Percentiles rank a stretch among this genome's conserved stretches.
These are phyloP conservation scores for Daedalea quercina DNA, from an alignment of 768 basidiomycete species.

Conservation along the genomic window DNA sequence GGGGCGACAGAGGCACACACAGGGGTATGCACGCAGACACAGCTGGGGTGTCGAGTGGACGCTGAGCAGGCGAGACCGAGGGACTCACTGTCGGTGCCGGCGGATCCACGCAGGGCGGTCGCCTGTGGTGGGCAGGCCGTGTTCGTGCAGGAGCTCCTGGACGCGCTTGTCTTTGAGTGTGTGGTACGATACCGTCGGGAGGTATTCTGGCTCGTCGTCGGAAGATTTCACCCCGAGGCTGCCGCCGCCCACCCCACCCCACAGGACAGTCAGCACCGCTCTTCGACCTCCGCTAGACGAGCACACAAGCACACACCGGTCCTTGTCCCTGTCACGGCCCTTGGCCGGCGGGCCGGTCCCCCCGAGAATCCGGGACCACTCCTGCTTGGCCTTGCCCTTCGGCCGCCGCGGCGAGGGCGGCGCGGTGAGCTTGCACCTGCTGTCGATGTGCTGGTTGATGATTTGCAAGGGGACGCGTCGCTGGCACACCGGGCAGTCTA, in stretches of 20 bases:
- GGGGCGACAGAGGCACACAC: too few relatives aligned
- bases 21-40: not conserved
- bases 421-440: constrained; percentile 32
- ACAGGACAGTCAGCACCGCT: too few relatives aligned
- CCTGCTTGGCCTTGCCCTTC: constrained; percentile 32
- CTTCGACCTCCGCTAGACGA: too few relatives aligned
- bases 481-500: constrained; percentile 56
- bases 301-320: too few relatives aligned
- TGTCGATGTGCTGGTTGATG: constrained; percentile 67
- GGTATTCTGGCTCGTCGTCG: constrained; percentile 33
- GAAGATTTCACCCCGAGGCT: too few relatives aligned
- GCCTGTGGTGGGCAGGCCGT: constrained; percentile 44
- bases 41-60: too few relatives aligned
- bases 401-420: constrained; percentile 13
- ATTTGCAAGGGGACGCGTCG: constrained; percentile 34
- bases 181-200: constrained; percentile 62
- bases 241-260: too few relatives aligned
- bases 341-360: not conserved
- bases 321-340: constrained; percentile 25
- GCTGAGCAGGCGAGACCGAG: not conserved
- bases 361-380: constrained; percentile 19
- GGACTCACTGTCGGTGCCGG: constrained; percentile 53
- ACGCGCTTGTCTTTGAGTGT: constrained; percentile 57
- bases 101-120: constrained; percentile 44
- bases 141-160: constrained; percentile 46